phyloP scores from a whole-genome alignment of 192 early-diverging fungal genomes.

The Thamnidium elegans region DNA sequence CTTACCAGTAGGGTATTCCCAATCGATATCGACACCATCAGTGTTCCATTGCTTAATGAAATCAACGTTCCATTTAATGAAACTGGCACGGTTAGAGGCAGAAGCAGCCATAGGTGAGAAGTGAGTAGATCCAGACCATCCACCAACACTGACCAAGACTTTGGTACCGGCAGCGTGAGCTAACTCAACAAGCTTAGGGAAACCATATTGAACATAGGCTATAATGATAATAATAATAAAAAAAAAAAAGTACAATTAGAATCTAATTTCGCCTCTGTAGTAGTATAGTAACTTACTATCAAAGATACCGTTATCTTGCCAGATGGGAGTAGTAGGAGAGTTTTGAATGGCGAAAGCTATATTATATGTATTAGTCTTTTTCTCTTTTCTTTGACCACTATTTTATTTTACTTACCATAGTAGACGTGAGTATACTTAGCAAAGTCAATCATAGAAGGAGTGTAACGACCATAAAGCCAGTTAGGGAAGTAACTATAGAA shows the following conservation, averaged over 20 bases:
- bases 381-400: not conserved
- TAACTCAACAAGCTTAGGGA: not conserved
- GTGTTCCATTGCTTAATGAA: slow-evolving; percentile 51
- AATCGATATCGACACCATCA: slow-evolving; percentile 72
- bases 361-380: not conserved
- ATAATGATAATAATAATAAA: too few relatives aligned
- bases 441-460: slow-evolving; percentile 20
- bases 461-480: slow-evolving; percentile 23
- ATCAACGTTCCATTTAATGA: slow-evolving; percentile 48
- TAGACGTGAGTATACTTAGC: slow-evolving; percentile 32
- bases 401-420: slow-evolving; percentile 17
- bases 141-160: slow-evolving; percentile 56
- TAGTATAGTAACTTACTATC: not conserved
- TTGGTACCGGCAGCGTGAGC: slow-evolving; percentile 16
- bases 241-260: too few relatives aligned
- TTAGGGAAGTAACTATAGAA: slow-evolving; percentile 25
- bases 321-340: slow-evolving; percentile 16
- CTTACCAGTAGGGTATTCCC: slow-evolving; percentile 66
- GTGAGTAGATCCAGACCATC: slow-evolving; percentile 61
- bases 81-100: slow-evolving; percentile 35
- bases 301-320: slow-evolving; percentile 26
- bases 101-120: slow-evolving; percentile 51
- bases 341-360: slow-evolving; percentile 24
- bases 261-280: not conserved
- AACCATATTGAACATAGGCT: not conserved